phyloP scores from a whole-genome alignment of 208 protist genomes.

The Blechomonas ayalai region DNA sequence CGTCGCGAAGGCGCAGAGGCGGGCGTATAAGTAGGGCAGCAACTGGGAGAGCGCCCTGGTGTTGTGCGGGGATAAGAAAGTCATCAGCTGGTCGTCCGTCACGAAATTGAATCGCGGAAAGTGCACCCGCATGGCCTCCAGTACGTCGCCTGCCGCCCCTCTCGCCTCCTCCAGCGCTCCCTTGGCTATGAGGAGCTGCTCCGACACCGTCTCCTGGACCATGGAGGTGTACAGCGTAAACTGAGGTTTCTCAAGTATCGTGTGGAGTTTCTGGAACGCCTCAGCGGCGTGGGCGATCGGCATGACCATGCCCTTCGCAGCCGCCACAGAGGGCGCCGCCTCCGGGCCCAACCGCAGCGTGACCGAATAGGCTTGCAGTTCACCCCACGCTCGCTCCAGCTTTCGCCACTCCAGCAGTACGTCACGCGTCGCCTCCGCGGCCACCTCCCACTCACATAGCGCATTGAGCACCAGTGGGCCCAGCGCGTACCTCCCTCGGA shows the following conservation, averaged over 20 bases:
- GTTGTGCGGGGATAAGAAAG: slow-evolving; percentile 61
- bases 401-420: slow-evolving; percentile 38
- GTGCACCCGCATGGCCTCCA: slow-evolving; percentile 86
- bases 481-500: slow-evolving; percentile 42
- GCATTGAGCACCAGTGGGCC: slow-evolving; percentile 45
- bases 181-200: slow-evolving; percentile 78
- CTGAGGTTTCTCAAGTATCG: slow-evolving; percentile 59
- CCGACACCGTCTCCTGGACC: slow-evolving; percentile 87
- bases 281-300: slow-evolving; percentile 7
- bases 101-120: slow-evolving; percentile 94
- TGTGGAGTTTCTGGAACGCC: slow-evolving; percentile 21
- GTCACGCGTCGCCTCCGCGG: slow-evolving; percentile 49
- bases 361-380: slow-evolving; percentile 10
- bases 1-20: slow-evolving; percentile 30
- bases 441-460: slow-evolving; percentile 63
- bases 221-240: slow-evolving; percentile 89
- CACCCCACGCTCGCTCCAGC: slow-evolving; percentile 32
- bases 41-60: slow-evolving; percentile 22
- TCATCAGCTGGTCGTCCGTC: slow-evolving; percentile 72
- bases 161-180: slow-evolving; percentile 87
- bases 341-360: slow-evolving; percentile 9
- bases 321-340: not conserved
- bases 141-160: slow-evolving; percentile 77
- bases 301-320: not conserved
- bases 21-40: slow-evolving; percentile 62